Base-by-base conservation (phyloP, 2,329 filamentous ascomycete species). In the Cladophialophora psammophila region DNA sequence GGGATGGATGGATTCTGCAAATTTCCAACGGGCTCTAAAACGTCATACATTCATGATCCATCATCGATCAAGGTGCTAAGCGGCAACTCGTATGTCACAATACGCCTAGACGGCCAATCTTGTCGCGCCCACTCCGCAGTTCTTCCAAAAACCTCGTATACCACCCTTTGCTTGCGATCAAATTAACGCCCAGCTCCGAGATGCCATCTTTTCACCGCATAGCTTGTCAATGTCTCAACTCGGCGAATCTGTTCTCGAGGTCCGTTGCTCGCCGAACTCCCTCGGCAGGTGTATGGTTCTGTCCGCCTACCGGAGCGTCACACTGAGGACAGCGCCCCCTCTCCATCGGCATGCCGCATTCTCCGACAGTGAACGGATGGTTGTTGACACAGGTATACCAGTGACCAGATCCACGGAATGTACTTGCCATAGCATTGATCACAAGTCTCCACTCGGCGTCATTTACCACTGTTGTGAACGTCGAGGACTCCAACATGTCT, bases 351-450 rank as follows among this genome's bases (percentile, higher is more conserved):
- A 60, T 35, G 20, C 56, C 56, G 57, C 63, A 61, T 20, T 65
- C 57, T 7, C 56, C 56, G 13, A 67, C 35, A 10, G 42, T 31
- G 45, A 66, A 65, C 57, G 42, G 84, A 72, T 89, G 86, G 0
- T 83, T 82, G 64, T 87, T 87, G 31, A 69, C 76, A 68, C 86
- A 89, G 0, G 77, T 80, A 74, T 89, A 90, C 88, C 87, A 90
- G 69, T 89, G 86, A 0, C 88, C 88, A 0, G 83, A 86, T 0
- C 84, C 83, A 0, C 60, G 67, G 42, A 87, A 83, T 67, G 85
- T 83, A 0, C 56, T 64, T 0, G 81, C 74, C 85, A 89, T 88
- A 2, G 86, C 86, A 1, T 69, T 60, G 60, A 84, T 80, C 2
- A 88, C 80, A 0, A 78, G 80, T 38, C 79, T 78, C 73, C 85